Evolutionary conservation across 2,329 filamentous ascomycete genomes (phyloP).

Genomic region (Penicillium psychrosexuale): DNA sequence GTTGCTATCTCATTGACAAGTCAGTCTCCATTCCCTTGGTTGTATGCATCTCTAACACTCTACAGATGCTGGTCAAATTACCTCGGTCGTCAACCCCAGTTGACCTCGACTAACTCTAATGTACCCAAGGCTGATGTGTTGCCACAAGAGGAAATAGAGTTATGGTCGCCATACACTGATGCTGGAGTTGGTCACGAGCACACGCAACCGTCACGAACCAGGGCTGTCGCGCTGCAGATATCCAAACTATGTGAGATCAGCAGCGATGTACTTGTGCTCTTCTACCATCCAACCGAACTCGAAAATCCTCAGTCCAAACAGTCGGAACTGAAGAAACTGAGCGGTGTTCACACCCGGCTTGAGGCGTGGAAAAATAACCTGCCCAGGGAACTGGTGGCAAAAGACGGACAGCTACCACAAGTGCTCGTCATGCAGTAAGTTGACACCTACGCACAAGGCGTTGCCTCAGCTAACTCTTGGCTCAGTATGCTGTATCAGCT

Average conservation of each 20-base stretch:
- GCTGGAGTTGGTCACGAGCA: constrained; percentile 68
- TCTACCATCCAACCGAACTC: constrained; percentile 75
- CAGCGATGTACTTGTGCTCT: constrained; percentile 80
- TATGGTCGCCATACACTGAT: constrained; percentile 88
- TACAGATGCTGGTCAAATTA: constrained; percentile 90
- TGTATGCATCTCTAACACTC: constrained; percentile 13
- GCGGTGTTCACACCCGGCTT: constrained; percentile 82
- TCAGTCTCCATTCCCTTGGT: constrained; percentile 32
- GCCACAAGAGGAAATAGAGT: constrained; percentile 77
- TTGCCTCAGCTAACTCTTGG: constrained; percentile 15
- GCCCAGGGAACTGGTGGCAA: constrained; percentile 82
- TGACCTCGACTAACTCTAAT: constrained; percentile 74
- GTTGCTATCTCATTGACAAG: constrained; percentile 97
- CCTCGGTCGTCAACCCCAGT: constrained; percentile 81
- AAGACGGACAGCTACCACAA: constrained; percentile 82
- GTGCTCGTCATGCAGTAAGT: constrained; percentile 82
- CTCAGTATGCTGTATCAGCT: constrained; percentile 94
- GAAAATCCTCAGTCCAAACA: constrained; percentile 68
- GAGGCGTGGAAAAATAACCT: constrained; percentile 85
- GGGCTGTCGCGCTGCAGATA: constrained; percentile 77
- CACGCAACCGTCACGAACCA: constrained; percentile 76
- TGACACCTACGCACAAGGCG: background rate
- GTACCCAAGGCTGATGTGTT: constrained; percentile 90
- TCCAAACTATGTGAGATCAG: constrained; percentile 87
- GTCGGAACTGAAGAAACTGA: constrained; percentile 84